Evolutionary conservation across 129 eudicot genomes (phyloP).

Genomic region (Helianthus tuberosus): DNA sequence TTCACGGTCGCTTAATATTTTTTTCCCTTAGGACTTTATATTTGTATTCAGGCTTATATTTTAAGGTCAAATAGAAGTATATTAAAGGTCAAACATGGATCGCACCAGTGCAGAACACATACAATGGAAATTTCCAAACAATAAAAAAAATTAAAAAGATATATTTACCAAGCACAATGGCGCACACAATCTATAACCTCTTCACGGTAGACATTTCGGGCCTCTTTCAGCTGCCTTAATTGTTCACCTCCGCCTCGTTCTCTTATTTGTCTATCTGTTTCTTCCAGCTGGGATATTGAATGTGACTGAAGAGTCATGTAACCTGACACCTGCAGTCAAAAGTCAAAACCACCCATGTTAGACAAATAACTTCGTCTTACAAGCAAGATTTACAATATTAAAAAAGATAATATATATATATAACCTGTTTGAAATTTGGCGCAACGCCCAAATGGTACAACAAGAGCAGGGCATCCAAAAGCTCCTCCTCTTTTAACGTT

Average conservation of each 20-base stretch:
- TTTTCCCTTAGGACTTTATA: background rate
- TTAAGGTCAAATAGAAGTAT: background rate
- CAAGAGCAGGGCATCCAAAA: constrained; percentile 91
- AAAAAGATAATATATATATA: background rate
- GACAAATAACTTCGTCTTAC: background rate
- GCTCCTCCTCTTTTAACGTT: constrained; percentile 91
- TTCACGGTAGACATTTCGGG: constrained; percentile 79
- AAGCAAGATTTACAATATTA: constrained; percentile 8
- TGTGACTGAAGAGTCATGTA: constrained; percentile 92
- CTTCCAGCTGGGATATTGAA: constrained; percentile 79
- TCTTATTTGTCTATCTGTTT: constrained; percentile 80
- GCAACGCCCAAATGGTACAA: constrained; percentile 93
- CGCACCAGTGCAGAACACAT: background rate
- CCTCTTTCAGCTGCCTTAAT: constrained; percentile 82
- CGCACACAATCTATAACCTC: constrained; percentile 91
- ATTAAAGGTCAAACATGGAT: constrained; percentile 15
- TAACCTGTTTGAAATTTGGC: constrained; percentile 93
- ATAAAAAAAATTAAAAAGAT: background rate
- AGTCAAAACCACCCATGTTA: constrained; percentile 22
- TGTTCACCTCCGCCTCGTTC: constrained; percentile 71
- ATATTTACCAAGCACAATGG: constrained; percentile 68
- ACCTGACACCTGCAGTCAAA: constrained; percentile 66
- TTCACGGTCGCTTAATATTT: background rate
- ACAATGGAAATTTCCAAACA: background rate
- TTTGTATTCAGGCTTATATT: constrained; percentile 8